These are phyloP conservation scores for Dothistroma pini DNA, from an alignment of 2,329 filamentous ascomycete genomes.

Conservation along the genomic window DNA sequence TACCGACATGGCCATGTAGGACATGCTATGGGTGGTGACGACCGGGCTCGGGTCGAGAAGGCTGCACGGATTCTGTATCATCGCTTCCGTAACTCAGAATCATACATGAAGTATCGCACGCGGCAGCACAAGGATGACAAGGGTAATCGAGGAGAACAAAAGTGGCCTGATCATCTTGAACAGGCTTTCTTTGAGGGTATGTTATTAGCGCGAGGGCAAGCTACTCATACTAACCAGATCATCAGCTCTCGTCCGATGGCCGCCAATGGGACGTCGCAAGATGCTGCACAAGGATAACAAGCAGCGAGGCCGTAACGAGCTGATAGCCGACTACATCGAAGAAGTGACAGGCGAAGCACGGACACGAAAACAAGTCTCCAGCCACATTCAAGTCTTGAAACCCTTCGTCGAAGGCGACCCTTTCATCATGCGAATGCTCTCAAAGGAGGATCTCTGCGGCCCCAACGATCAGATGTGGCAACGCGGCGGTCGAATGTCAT, in stretches of 20 bases:
- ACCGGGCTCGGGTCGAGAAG: slow-evolving; percentile 18
- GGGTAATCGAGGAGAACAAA: slow-evolving; percentile 32
- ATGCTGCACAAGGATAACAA: slow-evolving; percentile 46
- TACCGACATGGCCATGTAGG: slow-evolving; percentile 11
- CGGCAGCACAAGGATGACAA: slow-evolving; percentile 38
- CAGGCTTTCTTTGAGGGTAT: slow-evolving; percentile 48
- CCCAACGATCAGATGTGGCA: slow-evolving; percentile 2
- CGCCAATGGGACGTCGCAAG: slow-evolving; percentile 58
- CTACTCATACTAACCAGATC: not conserved
- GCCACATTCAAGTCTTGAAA: slow-evolving; percentile 61
- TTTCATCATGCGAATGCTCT: slow-evolving; percentile 45
- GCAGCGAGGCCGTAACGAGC: slow-evolving; percentile 57
- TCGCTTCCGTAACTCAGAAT: slow-evolving; percentile 36
- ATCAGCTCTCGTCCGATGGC: slow-evolving; percentile 50
- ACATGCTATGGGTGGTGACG: slow-evolving; percentile 6
- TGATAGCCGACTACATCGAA: slow-evolving; percentile 57
- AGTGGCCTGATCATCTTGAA: slow-evolving; percentile 49
- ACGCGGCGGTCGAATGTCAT: slow-evolving; percentile 11
- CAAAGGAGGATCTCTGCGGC: slow-evolving; percentile 34
- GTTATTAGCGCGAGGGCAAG: no score
- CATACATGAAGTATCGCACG: slow-evolving; percentile 46
- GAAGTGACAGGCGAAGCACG: slow-evolving; percentile 52
- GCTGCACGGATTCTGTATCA: slow-evolving; percentile 26
- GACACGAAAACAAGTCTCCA: slow-evolving; percentile 59
- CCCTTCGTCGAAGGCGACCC: slow-evolving; percentile 52